Percentiles rank a stretch among this genome's conserved stretches.
Conservation (phyloP, 1,139 yeast species). For the Saccharomycopsis hybrid region DNA sequence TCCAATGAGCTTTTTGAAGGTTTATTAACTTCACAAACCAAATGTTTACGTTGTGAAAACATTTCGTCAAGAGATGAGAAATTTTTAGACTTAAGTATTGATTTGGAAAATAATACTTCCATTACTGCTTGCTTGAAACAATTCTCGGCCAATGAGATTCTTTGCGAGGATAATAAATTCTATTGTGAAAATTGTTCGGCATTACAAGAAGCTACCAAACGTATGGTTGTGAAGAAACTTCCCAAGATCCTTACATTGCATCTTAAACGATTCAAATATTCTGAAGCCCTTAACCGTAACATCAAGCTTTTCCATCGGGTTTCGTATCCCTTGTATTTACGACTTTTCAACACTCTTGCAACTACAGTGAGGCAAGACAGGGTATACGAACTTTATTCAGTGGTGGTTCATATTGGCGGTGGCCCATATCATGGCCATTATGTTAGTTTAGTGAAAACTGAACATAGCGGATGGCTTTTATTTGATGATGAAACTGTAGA, state of each 20-base stretch:
- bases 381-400: constrained; percentile 74
- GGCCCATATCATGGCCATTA: constrained; percentile 98
- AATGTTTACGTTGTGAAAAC: constrained; percentile 87
- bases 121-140: constrained; percentile 70
- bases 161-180: constrained; percentile 83
- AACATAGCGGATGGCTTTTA: constrained; percentile 76
- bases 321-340: constrained; percentile 66
- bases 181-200: constrained; percentile 89
- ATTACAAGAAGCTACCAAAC: constrained; percentile 88
- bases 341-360: constrained; percentile 71
- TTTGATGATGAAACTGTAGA: constrained; percentile 97
- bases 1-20: constrained; percentile 81
- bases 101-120: constrained; percentile 69
- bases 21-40: constrained; percentile 75
- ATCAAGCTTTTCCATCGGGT: constrained; percentile 84
- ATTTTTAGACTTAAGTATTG: constrained; percentile 81
- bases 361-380: constrained; percentile 39
- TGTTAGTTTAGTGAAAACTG: constrained; percentile 77
- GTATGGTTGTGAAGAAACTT: constrained; percentile 72
- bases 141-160: constrained; percentile 79
- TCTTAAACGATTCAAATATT: constrained; percentile 84
- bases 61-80: constrained; percentile 78
- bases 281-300: constrained; percentile 74
- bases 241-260: constrained; percentile 81
- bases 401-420: constrained; percentile 93